phyloP scores from a whole-genome alignment of 2,329 filamentous ascomycete species.

The Ascochyta rabiei region DNA sequence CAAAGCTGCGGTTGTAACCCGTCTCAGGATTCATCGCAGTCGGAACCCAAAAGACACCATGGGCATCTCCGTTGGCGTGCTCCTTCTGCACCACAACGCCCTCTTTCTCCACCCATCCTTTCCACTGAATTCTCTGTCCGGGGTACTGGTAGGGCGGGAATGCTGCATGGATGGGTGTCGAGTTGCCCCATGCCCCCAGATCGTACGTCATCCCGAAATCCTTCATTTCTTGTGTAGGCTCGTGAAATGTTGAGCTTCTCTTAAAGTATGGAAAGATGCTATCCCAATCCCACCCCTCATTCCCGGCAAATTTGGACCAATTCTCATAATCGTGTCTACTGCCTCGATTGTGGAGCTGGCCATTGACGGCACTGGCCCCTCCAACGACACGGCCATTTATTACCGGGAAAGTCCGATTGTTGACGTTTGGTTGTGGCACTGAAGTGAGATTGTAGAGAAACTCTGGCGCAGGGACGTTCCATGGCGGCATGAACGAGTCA shows the following conservation, averaged over 20 bases:
- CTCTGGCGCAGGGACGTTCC: constrained; percentile 29
- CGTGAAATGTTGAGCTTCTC: constrained; percentile 22
- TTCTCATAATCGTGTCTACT: constrained; percentile 2
- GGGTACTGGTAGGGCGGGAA: constrained; percentile 18
- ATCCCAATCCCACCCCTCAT: constrained; percentile 1
- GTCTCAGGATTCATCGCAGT: constrained; percentile 29
- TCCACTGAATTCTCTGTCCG: constrained; percentile 17
- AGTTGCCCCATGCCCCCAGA: constrained; percentile 17
- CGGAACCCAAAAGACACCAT: constrained; percentile 6
- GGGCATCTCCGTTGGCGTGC: neutral
- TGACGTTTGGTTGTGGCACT: constrained; percentile 26
- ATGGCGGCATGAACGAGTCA: constrained; percentile 29
- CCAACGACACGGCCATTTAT: constrained; percentile 6
- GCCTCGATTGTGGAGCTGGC: constrained; percentile 8
- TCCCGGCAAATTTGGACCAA: constrained; percentile 1
- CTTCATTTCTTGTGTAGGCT: constrained; percentile 14
- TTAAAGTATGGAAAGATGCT: constrained; percentile 10
- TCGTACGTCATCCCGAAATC: constrained; percentile 25
- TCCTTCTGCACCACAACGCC: neutral
- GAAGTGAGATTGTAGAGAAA: constrained; percentile 29
- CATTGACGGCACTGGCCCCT: constrained; percentile 45
- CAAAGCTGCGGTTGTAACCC: constrained; percentile 37
- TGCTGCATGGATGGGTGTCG: constrained; percentile 2
- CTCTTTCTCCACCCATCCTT: constrained; percentile 1
- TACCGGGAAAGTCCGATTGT: constrained; percentile 1